Conservation (phyloP, 306 rosid genomes). For the Prinsepia uniflora region DNA sequence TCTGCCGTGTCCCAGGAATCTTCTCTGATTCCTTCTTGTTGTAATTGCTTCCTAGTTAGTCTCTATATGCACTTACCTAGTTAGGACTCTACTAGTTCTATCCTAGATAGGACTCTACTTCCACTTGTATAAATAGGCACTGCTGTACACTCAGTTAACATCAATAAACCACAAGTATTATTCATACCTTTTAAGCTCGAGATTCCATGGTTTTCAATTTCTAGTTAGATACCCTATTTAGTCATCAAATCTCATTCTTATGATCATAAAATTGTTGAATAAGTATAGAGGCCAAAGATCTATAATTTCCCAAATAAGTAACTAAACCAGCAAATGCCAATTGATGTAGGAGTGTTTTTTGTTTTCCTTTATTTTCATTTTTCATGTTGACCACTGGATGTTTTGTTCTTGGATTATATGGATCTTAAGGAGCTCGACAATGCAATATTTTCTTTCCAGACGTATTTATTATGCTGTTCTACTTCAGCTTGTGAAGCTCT, state of each 20-base stretch:
- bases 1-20: no score
- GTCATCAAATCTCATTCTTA: background rate
- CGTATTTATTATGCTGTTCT: constrained; percentile 11
- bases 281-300: background rate
- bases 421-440: background rate
- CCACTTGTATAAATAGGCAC: no score
- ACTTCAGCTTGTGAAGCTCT: constrained; percentile 11
- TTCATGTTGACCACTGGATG: background rate
- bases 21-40: no score
- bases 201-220: background rate
- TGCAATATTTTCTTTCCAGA: background rate
- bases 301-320: background rate
- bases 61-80: no score
- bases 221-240: background rate
- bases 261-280: background rate
- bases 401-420: background rate
- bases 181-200: no score
- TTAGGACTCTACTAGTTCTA: no score
- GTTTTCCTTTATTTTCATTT: background rate
- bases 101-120: no score
- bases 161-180: no score
- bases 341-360: background rate
- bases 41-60: no score
- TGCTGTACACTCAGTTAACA: no score
- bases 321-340: background rate